These are phyloP conservation scores for Alternaria viburni DNA, from an alignment of 2,329 filamentous ascomycete species.

Conservation along the genomic window DNA sequence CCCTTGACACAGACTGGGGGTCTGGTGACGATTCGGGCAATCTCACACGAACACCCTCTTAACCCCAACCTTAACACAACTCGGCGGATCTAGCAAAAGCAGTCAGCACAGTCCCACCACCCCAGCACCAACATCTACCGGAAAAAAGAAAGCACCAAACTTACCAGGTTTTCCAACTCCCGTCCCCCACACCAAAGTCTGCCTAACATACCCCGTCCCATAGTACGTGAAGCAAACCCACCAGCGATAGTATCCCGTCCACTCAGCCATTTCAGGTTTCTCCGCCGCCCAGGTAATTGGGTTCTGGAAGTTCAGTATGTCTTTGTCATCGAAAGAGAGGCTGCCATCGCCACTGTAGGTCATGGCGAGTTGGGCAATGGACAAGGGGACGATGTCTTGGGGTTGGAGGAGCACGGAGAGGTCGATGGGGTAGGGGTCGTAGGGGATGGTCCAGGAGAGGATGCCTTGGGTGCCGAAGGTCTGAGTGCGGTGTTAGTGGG, in stretches of 20 bases:
- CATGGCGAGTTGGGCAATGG: background rate
- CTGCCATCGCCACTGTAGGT: background rate
- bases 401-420: background rate
- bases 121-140: background rate
- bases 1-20: no score
- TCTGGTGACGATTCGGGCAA: no score
- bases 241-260: background rate
- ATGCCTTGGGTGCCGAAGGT: background rate
- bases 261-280: background rate
- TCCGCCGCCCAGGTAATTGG: background rate
- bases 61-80: background rate
- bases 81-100: background rate
- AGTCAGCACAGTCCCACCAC: background rate
- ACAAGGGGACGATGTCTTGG: background rate
- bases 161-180: background rate
- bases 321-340: background rate
- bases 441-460: background rate
- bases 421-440: background rate
- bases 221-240: background rate
- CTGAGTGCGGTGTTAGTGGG: background rate
- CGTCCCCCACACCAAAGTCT: background rate
- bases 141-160: background rate
- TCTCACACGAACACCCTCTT: background rate
- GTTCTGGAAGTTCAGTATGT: background rate
- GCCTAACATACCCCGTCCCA: background rate